These are phyloP conservation scores for Dittrichia graveolens DNA, from an alignment of 129 eudicot genomes.

Conservation along the genomic window DNA sequence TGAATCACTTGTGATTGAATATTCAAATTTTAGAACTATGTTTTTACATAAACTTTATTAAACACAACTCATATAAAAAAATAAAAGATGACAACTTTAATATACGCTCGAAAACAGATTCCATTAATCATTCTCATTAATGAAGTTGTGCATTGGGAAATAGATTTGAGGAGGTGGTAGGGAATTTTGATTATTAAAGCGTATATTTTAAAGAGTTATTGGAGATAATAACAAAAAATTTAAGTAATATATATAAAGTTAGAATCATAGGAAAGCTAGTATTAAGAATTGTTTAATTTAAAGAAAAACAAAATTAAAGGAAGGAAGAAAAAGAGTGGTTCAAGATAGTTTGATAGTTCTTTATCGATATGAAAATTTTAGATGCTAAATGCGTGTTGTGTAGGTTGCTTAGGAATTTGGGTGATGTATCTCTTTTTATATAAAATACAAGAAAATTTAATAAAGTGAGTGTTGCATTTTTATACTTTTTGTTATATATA, in stretches of 20 bases:
- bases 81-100: too few relatives aligned
- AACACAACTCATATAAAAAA: too few relatives aligned
- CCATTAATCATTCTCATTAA: too few relatives aligned
- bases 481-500: not conserved
- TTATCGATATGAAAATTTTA: slow-evolving; percentile 4
- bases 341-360: slow-evolving; percentile 17
- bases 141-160: too few relatives aligned
- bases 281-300: not conserved
- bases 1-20: too few relatives aligned
- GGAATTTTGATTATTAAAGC: too few relatives aligned
- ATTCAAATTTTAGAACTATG: too few relatives aligned
- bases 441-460: slow-evolving; percentile 9
- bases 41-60: too few relatives aligned
- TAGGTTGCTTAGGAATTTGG: slow-evolving; percentile 36
- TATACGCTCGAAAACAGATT: too few relatives aligned
- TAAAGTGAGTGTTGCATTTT: not conserved
- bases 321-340: slow-evolving; percentile 23
- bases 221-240: too few relatives aligned
- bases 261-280: slow-evolving; percentile 3
- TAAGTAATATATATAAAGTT: not conserved
- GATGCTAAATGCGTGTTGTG: slow-evolving; percentile 19
- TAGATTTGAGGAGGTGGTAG: too few relatives aligned
- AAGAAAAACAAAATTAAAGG: not conserved
- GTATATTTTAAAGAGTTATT: too few relatives aligned
- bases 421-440: not conserved